Conservation (phyloP, 805 yeast species). For the Saccharomycopsis fermentans region DNA sequence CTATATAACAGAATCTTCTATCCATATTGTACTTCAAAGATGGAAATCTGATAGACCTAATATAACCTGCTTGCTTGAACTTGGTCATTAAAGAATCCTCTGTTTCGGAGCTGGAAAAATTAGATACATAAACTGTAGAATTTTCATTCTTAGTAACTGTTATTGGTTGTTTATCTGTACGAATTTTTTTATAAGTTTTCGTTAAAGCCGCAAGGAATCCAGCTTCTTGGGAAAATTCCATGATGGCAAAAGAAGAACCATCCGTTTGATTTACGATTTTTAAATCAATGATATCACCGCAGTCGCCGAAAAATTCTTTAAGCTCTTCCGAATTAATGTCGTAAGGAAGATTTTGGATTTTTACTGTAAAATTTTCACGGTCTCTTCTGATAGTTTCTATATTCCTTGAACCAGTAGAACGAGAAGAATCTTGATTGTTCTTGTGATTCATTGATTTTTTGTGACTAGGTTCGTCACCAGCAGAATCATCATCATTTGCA, state of each 20-base stretch:
- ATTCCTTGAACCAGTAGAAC: slow-evolving; percentile 7
- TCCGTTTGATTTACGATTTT: not conserved
- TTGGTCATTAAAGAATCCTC: slow-evolving; percentile 29
- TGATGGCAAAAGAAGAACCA: slow-evolving; percentile 32
- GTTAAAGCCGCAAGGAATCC: slow-evolving; percentile 52
- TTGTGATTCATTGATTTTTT: too few relatives aligned
- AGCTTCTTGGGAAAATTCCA: slow-evolving; percentile 44
- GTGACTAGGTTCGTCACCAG: not conserved
- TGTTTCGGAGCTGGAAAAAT: slow-evolving; percentile 51
- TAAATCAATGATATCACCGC: slow-evolving; percentile 35
- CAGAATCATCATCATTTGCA: not conserved
- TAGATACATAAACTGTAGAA: slow-evolving; percentile 61
- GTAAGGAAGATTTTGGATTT: slow-evolving; percentile 40
- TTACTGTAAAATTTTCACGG: slow-evolving; percentile 50
- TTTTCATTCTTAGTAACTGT: slow-evolving; percentile 35
- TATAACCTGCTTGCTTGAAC: slow-evolving; percentile 33
- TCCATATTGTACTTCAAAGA: slow-evolving; percentile 42
- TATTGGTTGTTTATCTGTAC: slow-evolving; percentile 29
- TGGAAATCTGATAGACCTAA: slow-evolving; percentile 53
- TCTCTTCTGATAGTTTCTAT: slow-evolving; percentile 28
- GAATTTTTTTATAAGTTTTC: slow-evolving; percentile 40
- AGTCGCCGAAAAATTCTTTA: slow-evolving; percentile 40
- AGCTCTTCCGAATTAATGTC: slow-evolving; percentile 32
- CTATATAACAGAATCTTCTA: slow-evolving; percentile 69
- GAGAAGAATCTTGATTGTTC: too few relatives aligned